These are phyloP conservation scores for Epichloe coenophiala DNA, from an alignment of 2,329 filamentous ascomycete species.

Conservation along the genomic window DNA sequence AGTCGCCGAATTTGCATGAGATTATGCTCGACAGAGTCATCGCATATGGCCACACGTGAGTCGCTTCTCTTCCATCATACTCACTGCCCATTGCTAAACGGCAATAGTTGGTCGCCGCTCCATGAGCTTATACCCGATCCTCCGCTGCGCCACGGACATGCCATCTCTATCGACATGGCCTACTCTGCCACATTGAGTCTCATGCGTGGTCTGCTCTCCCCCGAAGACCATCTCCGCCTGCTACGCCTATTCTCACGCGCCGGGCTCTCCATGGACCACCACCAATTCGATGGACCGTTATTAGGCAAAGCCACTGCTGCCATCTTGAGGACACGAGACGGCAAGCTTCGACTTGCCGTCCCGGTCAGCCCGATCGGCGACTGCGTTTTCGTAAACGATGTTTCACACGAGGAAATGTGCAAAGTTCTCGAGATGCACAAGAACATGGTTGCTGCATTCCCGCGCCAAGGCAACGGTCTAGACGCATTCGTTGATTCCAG, in stretches of 20 bases:
- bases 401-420: constrained; percentile 47
- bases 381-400: constrained; percentile 57
- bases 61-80: background rate
- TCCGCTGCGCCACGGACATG: constrained; percentile 58
- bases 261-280: constrained; percentile 59
- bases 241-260: constrained; percentile 57
- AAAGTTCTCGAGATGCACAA: constrained; percentile 50
- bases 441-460: constrained; percentile 45
- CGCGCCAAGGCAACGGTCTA: constrained; percentile 49
- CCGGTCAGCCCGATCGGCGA: constrained; percentile 49
- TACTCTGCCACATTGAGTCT: constrained; percentile 58
- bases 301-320: constrained; percentile 53
- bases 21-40: constrained; percentile 60
- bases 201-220: constrained; percentile 44
- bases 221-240: constrained; percentile 46
- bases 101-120: constrained; percentile 50
- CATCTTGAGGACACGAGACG: constrained; percentile 59
- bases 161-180: constrained; percentile 65
- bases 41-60: constrained; percentile 57
- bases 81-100: background rate
- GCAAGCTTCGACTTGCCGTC: constrained; percentile 52
- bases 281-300: constrained; percentile 50
- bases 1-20: constrained; percentile 61
- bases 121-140: constrained; percentile 57
- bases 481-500: constrained; percentile 57